Evolutionary conservation across 495 filamentous ascomycete species (phyloP), one percentile per base, ranked within the genome.

Genomic region (Annulohypoxylon stygium): DNA sequence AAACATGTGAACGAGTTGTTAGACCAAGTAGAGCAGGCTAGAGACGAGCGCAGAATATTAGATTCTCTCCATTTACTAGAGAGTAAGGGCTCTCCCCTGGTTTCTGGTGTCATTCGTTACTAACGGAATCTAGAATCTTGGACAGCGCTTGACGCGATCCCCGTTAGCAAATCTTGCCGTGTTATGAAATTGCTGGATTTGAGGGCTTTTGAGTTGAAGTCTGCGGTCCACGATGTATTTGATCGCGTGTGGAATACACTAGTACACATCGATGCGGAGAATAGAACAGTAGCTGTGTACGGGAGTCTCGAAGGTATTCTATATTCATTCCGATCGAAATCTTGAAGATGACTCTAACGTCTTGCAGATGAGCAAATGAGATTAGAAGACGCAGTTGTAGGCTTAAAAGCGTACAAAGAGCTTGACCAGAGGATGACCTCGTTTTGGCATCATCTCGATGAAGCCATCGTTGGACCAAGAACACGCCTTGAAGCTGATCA

Each of bases 181-280:
- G 81, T 83, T n/a, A 79, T 86, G 76, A 81, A 80, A 73, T 71
- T 84, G 54, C 81, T 83, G 62, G 82, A 82, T 74, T 83, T 85
- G 43, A 82, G 80, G 75, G 83, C 76, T 47, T 89, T 82, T 57
- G 83, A 84, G 65, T 82, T 92, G 34, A 88, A 86, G 51, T 82
- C 76, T 0, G 82, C 86, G 3, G 89, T 91, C 26, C 86, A 91
- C 50, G 85, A 86, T 30, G 81, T 91, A 36, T 84, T 90, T 61
- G 84, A 88, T 41, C 84, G 78, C 16, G 83, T 90, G 10, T 86
- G 86, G 90, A 81, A 80, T 59, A 74, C 83, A 0, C 81, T 91
- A n/a, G 74, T 93, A 8, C 79, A 82, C 11, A 75, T 93, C 43
- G 87, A 92, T 71, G 76, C 77, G 5, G 76, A 86, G 51, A 74